These are phyloP conservation scores for Sungouiella blattae DNA, from an alignment of 805 yeast species.

Conservation along the genomic window DNA sequence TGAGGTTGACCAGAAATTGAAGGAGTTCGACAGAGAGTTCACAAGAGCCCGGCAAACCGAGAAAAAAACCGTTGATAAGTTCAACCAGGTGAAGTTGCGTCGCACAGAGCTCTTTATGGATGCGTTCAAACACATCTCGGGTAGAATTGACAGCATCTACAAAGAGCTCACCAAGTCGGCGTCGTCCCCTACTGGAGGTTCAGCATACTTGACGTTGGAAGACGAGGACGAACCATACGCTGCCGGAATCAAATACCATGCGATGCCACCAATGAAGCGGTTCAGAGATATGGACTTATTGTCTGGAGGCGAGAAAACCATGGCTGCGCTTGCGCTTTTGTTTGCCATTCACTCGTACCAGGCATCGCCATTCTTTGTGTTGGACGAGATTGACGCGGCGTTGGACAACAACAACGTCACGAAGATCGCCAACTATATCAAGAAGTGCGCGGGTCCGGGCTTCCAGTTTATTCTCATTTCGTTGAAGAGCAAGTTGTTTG, in stretches of 20 bases:
- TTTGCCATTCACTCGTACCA: conserved; percentile 88
- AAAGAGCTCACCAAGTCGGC: conserved; percentile 77
- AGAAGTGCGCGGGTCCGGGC: conserved; percentile 66
- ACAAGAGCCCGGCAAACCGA: conserved; percentile 60
- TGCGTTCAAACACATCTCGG: conserved; percentile 75
- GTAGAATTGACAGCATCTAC: conserved; percentile 69
- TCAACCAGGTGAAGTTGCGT: conserved; percentile 53
- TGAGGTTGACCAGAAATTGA: conserved; percentile 60
- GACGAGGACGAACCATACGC: conserved; percentile 87
- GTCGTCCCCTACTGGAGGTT: conserved; percentile 80
- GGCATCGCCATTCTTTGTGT: conserved; percentile 92
- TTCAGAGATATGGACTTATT: conserved; percentile 88
- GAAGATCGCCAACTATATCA: conserved; percentile 82
- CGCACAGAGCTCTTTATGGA: conserved; percentile 63
- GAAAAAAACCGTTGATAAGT: conserved; percentile 48
- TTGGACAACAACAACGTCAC: conserved; percentile 85
- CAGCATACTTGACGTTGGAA: conserved; percentile 84
- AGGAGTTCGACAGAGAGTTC: conserved; percentile 63
- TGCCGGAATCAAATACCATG: conserved; percentile 83
- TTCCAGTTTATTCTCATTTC: conserved; percentile 93
- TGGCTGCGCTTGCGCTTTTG: conserved; percentile 89
- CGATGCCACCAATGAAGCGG: conserved; percentile 94
- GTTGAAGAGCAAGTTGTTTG: conserved; percentile 81
- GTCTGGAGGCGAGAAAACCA: conserved; percentile 95
- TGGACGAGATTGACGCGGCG: conserved; percentile 98